Conservation (phyloP, 495 filamentous ascomycete species). For the Daldinia caldariorum region DNA sequence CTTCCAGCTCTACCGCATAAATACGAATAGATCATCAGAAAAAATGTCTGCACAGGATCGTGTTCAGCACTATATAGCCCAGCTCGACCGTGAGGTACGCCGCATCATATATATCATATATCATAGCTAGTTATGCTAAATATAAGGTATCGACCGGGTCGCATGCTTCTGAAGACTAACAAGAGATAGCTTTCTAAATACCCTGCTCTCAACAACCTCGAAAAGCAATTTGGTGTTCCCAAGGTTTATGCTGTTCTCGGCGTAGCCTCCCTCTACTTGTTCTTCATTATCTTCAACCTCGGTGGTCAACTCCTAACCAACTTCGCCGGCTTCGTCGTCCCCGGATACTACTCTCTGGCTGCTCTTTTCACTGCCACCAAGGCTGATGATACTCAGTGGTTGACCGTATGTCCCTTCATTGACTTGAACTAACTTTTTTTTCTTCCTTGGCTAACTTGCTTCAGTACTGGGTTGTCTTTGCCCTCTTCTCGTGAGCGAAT, state of each 20-base stretch:
- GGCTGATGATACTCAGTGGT: constrained; percentile 90
- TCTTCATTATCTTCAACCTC: constrained; percentile 99
- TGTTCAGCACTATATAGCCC: constrained; percentile 84
- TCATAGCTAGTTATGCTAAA: constrained; percentile 10
- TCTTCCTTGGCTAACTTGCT: constrained; percentile 47
- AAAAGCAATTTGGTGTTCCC: constrained; percentile 92
- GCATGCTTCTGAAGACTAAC: constrained; percentile 42
- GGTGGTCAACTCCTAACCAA: constrained; percentile 97
- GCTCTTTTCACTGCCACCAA: constrained; percentile 86
- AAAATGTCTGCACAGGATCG: constrained; percentile 86
- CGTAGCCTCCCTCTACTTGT: constrained; percentile 87
- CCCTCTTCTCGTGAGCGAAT: constrained; percentile 78
- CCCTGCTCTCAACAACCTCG: constrained; percentile 91
- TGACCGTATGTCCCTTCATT: constrained; percentile 60
- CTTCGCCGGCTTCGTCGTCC: constrained; percentile 91
- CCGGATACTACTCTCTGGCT: constrained; percentile 93
- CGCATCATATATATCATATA: constrained; percentile 4
- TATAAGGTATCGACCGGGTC: constrained; percentile 25
- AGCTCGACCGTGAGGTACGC: constrained; percentile 98
- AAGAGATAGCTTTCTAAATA: constrained; percentile 88
- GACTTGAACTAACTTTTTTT: background rate
- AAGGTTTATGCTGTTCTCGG: constrained; percentile 97
- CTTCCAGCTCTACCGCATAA: background rate
- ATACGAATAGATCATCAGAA: constrained; percentile 12
- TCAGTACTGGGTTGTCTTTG: constrained; percentile 97